Evolutionary conservation across 129 eudicot species (phyloP), one percentile per base, ranked within the genome.

Genomic region (Flaveria linearis): DNA sequence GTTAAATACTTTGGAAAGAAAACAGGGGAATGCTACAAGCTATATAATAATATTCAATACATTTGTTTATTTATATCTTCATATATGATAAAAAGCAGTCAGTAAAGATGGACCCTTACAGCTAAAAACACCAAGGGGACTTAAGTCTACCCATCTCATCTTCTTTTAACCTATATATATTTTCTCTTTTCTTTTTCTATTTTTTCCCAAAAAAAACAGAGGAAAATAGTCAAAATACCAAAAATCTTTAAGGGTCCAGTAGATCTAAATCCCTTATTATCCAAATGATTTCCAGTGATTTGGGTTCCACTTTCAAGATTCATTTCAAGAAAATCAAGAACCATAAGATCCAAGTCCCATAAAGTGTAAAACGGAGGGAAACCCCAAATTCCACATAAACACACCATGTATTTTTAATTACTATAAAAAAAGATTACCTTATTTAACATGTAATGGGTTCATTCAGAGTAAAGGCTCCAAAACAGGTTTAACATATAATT

Each of bases 81-180:
- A 73, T 28, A 65, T 74, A 74, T 80, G 33, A 80, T 46, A 61
- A 57, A 80, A 80, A 80, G 76, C 36, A 67, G 80, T 80, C 68
- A 74, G 84, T 74, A 80, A 74, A 74, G 84, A 80, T 80, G 84
- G 84, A 80, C 84, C 84, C 84, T 80, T 74, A 74, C 80, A 80
- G 52, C 84, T 56, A 80, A 80, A 80, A 80, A 74, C 76, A 80
- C 84, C 71, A 80, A 80, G 84, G 84, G 84, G 84, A 80, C 84
- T 80, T 80, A 56, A 67, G 84, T 74, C 84, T 74, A 80, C 80
- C 79, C 84, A 80, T 74, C 84, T 73, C 18, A 80, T 80, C 84
- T 80, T 74, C 80, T 80, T 68, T 45, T 26, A 41, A 63, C 56
- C 58, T 80, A 80, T 80, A 65, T 80, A 16, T 46, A 22, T 18